Evolutionary conservation across 164 flowering plant species (phyloP).

Genomic region (Sedum album): DNA sequence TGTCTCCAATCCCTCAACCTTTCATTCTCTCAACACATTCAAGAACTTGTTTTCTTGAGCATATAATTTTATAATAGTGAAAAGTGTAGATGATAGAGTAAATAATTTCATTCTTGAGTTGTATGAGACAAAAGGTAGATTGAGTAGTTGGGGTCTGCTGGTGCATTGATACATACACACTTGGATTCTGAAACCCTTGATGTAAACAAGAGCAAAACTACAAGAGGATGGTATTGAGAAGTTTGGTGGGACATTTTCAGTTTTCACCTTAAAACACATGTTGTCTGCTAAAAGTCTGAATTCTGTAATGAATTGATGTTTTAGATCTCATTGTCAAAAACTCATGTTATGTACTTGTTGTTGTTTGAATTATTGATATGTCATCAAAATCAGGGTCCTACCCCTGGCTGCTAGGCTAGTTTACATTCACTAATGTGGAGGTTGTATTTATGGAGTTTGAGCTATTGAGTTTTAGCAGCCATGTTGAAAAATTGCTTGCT

Average conservation of each 20-base stretch:
- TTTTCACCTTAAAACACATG: background rate
- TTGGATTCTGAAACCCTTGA: background rate
- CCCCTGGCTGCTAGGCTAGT: background rate
- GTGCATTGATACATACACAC: background rate
- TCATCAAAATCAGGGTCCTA: background rate
- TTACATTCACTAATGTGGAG: background rate
- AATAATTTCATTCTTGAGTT: background rate
- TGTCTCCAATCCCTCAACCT: background rate
- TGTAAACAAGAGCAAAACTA: background rate
- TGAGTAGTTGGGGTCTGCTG: background rate
- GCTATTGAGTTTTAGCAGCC: background rate
- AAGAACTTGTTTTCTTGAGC: too few relatives aligned
- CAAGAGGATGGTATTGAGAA: background rate
- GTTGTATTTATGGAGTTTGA: background rate
- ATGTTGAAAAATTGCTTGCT: background rate
- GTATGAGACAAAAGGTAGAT: background rate
- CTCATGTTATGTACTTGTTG: background rate
- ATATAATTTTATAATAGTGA: too few relatives aligned
- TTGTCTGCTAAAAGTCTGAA: background rate
- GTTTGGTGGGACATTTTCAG: constrained; percentile 1
- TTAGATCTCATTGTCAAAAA: background rate
- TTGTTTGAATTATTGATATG: background rate
- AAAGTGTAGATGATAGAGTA: background rate
- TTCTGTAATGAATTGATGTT: background rate
- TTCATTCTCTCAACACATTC: too few relatives aligned